Base-by-base conservation (phyloP, 306 rosid species). In the Prunus armeniaca region DNA sequence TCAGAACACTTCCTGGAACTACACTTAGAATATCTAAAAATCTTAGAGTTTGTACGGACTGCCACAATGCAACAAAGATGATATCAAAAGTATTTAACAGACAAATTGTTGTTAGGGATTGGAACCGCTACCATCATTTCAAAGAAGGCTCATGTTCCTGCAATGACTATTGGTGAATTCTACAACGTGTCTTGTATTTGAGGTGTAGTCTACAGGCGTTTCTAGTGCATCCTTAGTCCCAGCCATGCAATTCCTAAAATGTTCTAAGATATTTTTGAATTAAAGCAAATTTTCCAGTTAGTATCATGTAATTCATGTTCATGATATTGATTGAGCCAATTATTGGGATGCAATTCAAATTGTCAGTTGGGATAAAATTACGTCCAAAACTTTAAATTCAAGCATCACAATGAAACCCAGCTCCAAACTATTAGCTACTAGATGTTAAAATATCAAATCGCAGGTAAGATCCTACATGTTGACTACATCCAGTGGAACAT, bases 91-190 rank as follows among this genome's bases (percentile, higher is more conserved):
- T 83, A 41, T 84, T 74, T 64, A 68, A 84, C 32, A 86, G 92
- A 80, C 85, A 83, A 54, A 86, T 88, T 65, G 51, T 90, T 9
- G 85, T 88, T 24, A 82, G 92, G 76, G 92, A 90, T 51, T 54
- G 92, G 65, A 86, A 82, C 52, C 82, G 91, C 20, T 88, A 86
- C 80, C 92, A 88, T 83, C 92, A 84, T 84, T 86, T 89, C 81
- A 82, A 82, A 65, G 83, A 82, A 10, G 91, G 94, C 13, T 79
- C 82, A 9, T 87, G 91, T 72, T 90, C 95, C 65, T 90, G 91
- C 74, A 87, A 87, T 74, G 89, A 90, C 81, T 86, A 74, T 69
- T 90, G 95, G 91, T 90, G 56, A 77, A 77, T 38, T 38, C 15
- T 19, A 22, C 0, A 64, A 41, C 19, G 12, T 12, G 41, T 19